Percentiles rank a stretch among this genome's conserved stretches.
phyloP scores from a whole-genome alignment of 495 filamentous ascomycete genomes.

The Hypomontagnella submonticulosa region DNA sequence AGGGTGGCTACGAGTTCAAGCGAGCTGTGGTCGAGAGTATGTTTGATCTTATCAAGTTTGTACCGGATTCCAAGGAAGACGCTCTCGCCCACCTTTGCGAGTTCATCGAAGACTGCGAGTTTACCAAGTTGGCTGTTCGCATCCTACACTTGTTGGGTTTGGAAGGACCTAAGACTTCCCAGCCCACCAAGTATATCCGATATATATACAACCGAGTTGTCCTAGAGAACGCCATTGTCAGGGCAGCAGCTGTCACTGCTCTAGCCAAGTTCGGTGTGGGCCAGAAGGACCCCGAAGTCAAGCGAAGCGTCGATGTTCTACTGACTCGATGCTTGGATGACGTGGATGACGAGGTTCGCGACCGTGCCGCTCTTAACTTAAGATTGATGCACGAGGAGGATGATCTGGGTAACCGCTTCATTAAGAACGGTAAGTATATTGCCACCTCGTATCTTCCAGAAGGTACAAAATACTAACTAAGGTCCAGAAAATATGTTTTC shows the following conservation, averaged over 20 bases:
- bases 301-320: constrained; percentile 91
- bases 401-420: constrained; percentile 82
- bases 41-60: constrained; percentile 99
- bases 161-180: constrained; percentile 93
- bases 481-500: constrained; percentile 83
- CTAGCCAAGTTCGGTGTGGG: constrained; percentile 97
- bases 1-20: constrained; percentile 99
- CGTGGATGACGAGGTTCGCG: constrained; percentile 96
- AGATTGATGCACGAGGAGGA: constrained; percentile 89
- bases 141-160: constrained; percentile 92
- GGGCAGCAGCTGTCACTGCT: constrained; percentile 94
- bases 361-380: constrained; percentile 93
- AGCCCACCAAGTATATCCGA: constrained; percentile 97
- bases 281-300: constrained; percentile 95
- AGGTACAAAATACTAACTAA: constrained; percentile 50
- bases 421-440: constrained; percentile 81
- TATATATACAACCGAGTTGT: constrained; percentile 99
- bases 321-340: constrained; percentile 95
- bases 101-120: constrained; percentile 99
- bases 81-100: constrained; percentile 96
- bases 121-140: constrained; percentile 96
- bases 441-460: background rate
- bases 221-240: constrained; percentile 94
- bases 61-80: constrained; percentile 97
- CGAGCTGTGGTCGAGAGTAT: constrained; percentile 97